Evolutionary conservation across 495 filamentous ascomycete species (phyloP).

Genomic region (Daldinia caldariorum): DNA sequence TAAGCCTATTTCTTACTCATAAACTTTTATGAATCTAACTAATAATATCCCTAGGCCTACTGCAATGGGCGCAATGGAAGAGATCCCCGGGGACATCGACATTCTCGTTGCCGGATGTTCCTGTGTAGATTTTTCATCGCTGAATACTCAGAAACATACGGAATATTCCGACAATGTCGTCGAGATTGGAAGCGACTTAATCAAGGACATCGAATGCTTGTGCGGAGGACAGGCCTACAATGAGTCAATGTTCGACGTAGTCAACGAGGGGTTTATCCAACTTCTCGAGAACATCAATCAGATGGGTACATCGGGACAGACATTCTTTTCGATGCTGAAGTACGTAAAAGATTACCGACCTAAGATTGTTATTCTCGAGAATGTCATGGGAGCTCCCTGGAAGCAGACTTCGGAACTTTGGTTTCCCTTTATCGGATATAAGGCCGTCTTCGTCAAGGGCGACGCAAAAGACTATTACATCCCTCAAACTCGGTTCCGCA

Average conservation of each 20-base stretch:
- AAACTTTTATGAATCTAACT: conserved; percentile 23
- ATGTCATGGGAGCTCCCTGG: conserved; percentile 75
- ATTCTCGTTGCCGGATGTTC: conserved; percentile 79
- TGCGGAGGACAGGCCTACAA: background rate
- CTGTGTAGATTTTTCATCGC: conserved; percentile 76
- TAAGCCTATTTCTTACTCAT: conserved; percentile 54
- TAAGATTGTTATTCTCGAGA: conserved; percentile 76
- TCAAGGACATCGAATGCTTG: background rate
- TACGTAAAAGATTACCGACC: conserved; percentile 68
- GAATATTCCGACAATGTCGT: background rate
- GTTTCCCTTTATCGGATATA: conserved; percentile 67
- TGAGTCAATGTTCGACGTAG: background rate
- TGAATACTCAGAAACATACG: conserved; percentile 59
- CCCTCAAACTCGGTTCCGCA: conserved; percentile 78
- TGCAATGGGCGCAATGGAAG: conserved; percentile 69
- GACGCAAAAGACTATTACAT: conserved; percentile 84
- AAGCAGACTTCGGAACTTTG: conserved; percentile 54
- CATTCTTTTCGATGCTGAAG: conserved; percentile 69
- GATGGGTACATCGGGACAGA: conserved; percentile 74
- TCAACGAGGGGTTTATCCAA: conserved; percentile 18
- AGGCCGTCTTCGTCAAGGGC: conserved; percentile 53
- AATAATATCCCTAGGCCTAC: conserved; percentile 64
- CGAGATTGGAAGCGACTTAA: background rate
- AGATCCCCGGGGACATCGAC: conserved; percentile 70
- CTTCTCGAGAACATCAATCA: conserved; percentile 52